Evolutionary conservation across 2,329 filamentous ascomycete genomes (phyloP).

Genomic region (Botryotinia convoluta): DNA sequence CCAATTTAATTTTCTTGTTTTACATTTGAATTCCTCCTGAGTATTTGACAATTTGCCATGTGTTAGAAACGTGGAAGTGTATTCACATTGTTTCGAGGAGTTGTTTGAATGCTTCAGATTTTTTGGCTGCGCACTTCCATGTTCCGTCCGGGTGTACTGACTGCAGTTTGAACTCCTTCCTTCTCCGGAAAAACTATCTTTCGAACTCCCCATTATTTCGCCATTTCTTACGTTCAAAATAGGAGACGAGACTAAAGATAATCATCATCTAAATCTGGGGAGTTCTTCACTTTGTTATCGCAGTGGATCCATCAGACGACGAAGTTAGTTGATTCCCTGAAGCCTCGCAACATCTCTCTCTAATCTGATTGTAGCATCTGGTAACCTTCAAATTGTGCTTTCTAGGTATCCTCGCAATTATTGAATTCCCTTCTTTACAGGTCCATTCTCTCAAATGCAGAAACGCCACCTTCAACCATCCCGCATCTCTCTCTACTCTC

Average conservation of each 20-base stretch:
- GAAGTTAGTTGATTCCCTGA: not conserved
- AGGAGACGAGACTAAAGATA: not conserved
- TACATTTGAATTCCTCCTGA: not conserved
- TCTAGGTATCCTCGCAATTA: not conserved
- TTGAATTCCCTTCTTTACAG: not conserved
- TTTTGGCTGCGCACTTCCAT: not conserved
- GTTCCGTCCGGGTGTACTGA: not conserved
- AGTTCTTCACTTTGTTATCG: not conserved
- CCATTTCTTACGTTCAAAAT: not conserved
- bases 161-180: not conserved
- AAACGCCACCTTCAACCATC: not conserved
- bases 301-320: not conserved
- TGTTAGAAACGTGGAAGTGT: not conserved
- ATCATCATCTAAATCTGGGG: not conserved
- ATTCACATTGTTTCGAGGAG: conserved; percentile 2
- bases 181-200: not conserved
- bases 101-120: conserved; percentile 3
- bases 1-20: not conserved
- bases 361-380: not conserved
- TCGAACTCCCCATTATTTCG: not conserved
- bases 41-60: conserved; percentile 8
- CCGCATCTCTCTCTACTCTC: not conserved
- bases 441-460: not conserved
- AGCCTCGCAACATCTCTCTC: not conserved
- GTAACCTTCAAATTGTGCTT: not conserved